Evolutionary conservation across 202 grass and related monocot genomes (phyloP).

Genomic region (Carex arenaria): DNA sequence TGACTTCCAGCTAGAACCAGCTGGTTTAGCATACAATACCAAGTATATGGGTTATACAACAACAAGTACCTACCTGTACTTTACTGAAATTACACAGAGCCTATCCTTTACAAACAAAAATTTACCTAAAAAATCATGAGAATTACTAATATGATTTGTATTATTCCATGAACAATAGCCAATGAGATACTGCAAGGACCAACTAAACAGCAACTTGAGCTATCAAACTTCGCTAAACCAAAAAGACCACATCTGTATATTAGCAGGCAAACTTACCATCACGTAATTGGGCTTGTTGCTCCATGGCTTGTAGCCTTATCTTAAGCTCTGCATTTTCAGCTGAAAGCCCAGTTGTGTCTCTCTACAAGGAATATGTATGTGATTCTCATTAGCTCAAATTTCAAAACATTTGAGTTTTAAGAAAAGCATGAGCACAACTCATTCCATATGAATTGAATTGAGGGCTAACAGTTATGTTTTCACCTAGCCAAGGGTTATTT

Average conservation of each 20-base stretch:
- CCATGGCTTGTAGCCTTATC: conserved; percentile 97
- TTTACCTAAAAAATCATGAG: neutral
- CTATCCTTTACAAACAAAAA: neutral
- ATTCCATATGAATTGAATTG: neutral
- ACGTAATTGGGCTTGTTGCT: conserved; percentile 88
- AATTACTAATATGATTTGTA: neutral
- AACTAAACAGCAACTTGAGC: neutral
- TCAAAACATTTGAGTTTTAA: neutral
- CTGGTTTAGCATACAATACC: neutral
- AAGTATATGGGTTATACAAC: neutral
- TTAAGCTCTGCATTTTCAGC: conserved; percentile 98
- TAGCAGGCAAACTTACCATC: conserved; percentile 52
- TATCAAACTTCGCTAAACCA: neutral
- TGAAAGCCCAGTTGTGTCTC: conserved; percentile 94
- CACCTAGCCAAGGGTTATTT: neutral
- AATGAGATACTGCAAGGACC: neutral
- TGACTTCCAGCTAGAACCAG: conserved; percentile 8
- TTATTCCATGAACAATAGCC: neutral
- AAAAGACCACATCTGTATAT: conserved; percentile 39
- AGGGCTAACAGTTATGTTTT: neutral
- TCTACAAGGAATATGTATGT: conserved; percentile 47
- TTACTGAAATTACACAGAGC: neutral
- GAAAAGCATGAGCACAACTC: neutral
- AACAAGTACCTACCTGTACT: neutral
- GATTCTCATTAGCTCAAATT: conserved; percentile 4